phyloP scores from a whole-genome alignment of 805 yeast genomes.

The Candida maris region DNA sequence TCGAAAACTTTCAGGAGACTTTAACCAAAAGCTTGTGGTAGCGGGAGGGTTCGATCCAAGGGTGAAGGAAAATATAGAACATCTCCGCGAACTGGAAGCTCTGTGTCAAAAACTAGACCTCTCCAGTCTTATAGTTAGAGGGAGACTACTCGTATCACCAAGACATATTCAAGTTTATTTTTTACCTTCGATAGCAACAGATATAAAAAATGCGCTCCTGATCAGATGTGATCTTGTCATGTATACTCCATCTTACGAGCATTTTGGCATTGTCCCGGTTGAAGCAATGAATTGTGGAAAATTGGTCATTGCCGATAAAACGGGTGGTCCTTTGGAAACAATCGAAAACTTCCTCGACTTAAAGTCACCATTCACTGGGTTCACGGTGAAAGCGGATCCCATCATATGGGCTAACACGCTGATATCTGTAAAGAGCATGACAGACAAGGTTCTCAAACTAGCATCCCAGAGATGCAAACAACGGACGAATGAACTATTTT shows the following conservation, averaged over 20 bases:
- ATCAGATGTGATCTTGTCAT: constrained; percentile 55
- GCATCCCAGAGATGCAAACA: constrained; percentile 25
- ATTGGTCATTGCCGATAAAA: constrained; percentile 80
- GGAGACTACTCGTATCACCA: constrained; percentile 14
- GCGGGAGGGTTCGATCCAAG: constrained; percentile 91
- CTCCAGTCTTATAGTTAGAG: constrained; percentile 37
- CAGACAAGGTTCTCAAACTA: constrained; percentile 6
- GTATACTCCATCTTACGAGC: constrained; percentile 90
- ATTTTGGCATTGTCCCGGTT: constrained; percentile 96
- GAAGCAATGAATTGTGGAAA: constrained; percentile 87
- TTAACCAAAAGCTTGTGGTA: constrained; percentile 52
- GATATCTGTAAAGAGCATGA: constrained; percentile 31
- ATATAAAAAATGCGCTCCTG: constrained; percentile 61
- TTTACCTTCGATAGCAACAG: constrained; percentile 72
- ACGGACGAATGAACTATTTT: constrained; percentile 39
- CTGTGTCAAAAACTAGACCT: constrained; percentile 46
- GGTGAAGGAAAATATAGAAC: constrained; percentile 70
- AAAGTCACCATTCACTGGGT: constrained; percentile 48
- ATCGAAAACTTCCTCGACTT: constrained; percentile 35
- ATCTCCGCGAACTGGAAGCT: constrained; percentile 55
- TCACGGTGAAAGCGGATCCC: constrained; percentile 47
- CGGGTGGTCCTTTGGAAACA: constrained; percentile 93
- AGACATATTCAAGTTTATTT: constrained; percentile 39
- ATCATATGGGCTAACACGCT: constrained; percentile 54
- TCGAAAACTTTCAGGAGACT: constrained; percentile 24